Evolutionary conservation across 257 asterid genomes (phyloP), one percentile per base, ranked within the genome.

Genomic region (Solanum piurae): DNA sequence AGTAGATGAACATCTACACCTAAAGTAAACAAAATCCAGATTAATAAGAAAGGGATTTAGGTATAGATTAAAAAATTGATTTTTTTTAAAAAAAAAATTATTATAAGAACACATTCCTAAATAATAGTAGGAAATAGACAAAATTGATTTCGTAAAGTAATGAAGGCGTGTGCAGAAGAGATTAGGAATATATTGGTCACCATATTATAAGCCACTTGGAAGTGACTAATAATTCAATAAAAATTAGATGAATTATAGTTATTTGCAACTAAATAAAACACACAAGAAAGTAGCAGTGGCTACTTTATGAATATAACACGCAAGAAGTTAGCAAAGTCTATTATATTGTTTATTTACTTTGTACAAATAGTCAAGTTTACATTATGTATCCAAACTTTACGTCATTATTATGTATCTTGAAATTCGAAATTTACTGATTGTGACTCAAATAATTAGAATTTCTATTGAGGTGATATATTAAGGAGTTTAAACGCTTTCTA

Each of bases 161-260:
- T 73, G 75, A 87, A 80, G 85, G 52, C 91, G 90, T 84, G 86
- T 86, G 84, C 88, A 46, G 6, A 14, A 66, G 86, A 83, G 83
- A 91, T 88, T 91, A 91, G 91, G 91, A 86, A 86, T 52, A n/a
- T 62, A 40, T 87, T 89, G 92, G 87, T 42, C 88, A 84, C 89
- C 91, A 87, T 68, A 58, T 88, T 71, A 21, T 86, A 83, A 46
- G 58, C 74, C 20, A 86, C 21, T 68, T 71, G 85, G 72, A 66
- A 75, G 60, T 64, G 83, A 69, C 80, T 8, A 71, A 52, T 27
- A 55, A 58, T 31, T 85, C 9, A 89, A 23, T 58, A 31, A 7
- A 20, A 58, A 74, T 20, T 8, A 46, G 21, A 83, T 20, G 14
- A 66, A 21, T 25, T 69, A 83, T 40, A 55, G 33, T n/a, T 34